Conservation (phyloP, 1,139 yeast species). For the Blastobotrys persicus region DNA sequence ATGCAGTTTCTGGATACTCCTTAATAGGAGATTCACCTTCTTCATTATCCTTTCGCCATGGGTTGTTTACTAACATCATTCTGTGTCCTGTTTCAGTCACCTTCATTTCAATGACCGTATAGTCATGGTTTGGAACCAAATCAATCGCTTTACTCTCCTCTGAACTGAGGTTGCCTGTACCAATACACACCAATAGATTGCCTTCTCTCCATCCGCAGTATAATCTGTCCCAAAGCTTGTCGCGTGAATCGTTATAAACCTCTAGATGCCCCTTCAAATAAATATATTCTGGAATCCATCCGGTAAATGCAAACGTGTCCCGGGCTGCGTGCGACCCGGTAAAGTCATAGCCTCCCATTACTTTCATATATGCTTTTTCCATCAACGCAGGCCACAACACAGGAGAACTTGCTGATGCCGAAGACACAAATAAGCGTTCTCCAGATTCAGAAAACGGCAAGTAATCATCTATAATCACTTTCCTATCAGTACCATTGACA, state of each 20-base stretch:
- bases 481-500: constrained; percentile 61
- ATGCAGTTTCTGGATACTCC: constrained; percentile 2
- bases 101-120: constrained; percentile 47
- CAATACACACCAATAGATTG: constrained; percentile 56
- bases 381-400: constrained; percentile 65
- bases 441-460: constrained; percentile 39
- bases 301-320: constrained; percentile 65
- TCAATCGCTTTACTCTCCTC: constrained; percentile 41
- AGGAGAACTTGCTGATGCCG: constrained; percentile 31
- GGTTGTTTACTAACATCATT: constrained; percentile 49
- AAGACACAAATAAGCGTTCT: constrained; percentile 39
- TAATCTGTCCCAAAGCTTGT: constrained; percentile 40
- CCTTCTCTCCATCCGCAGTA: constrained; percentile 37
- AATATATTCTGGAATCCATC: constrained; percentile 72
- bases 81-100: constrained; percentile 27
- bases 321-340: constrained; percentile 76
- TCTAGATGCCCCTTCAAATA: constrained; percentile 33
- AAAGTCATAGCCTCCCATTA: constrained; percentile 64
- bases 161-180: constrained; percentile 56
- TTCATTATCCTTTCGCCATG: constrained; percentile 42
- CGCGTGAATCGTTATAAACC: constrained; percentile 24
- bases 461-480: constrained; percentile 50
- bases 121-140: constrained; percentile 67
- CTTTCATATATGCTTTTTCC: constrained; percentile 71
- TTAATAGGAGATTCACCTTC: constrained; percentile 9